Evolutionary conservation across 116 monocot genomes (phyloP), one percentile per base, ranked within the genome.

Genomic region (Cymodocea nodosa): DNA sequence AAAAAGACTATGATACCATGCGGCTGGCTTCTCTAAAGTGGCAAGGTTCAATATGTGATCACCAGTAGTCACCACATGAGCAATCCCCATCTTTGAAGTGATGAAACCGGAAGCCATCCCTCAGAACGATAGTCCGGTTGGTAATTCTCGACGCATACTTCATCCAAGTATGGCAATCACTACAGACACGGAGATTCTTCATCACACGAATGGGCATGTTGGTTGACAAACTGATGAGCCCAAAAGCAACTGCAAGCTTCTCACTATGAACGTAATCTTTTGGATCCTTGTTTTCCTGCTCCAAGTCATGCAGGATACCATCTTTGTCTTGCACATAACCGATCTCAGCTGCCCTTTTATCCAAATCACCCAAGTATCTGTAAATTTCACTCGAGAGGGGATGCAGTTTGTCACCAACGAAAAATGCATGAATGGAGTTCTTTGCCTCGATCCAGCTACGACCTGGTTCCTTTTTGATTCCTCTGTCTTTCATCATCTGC

Each of bases 91-190:
- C 78, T 66, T 89, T 75, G 78, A 94, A 94, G 76, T 94, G 93
- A 74, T 94, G 93, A 71, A 89, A 94, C 49, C 93, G 77, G 56
- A 82, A 86, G 50, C 80, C 75, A 80, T 94, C 93, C 63, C 93
- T 67, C 15, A 94, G 24, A 51, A 89, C 52, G 52, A 94, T 76
- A 18, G 51, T 23, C 44, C 89, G 76, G 14, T 68, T 65, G n/a
- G 57, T 20, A 70, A 89, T 57, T 13, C 24, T 76, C 0, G 89
- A 94, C 5, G 82, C 70, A 76, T 72, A 80, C 65, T 86, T 89
- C 84, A 94, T 86, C 89, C 89, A 94, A 40, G 4, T 84, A 66
- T 94, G 93, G 51, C 93, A 94, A 30, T 94, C 93, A 59, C 74
- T 65, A 37, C 93, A 94, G 15, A 94, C 75, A 6, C 93, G 76